Conservation (phyloP, 345 rosid species). For the Eucalyptus virginea region DNA sequence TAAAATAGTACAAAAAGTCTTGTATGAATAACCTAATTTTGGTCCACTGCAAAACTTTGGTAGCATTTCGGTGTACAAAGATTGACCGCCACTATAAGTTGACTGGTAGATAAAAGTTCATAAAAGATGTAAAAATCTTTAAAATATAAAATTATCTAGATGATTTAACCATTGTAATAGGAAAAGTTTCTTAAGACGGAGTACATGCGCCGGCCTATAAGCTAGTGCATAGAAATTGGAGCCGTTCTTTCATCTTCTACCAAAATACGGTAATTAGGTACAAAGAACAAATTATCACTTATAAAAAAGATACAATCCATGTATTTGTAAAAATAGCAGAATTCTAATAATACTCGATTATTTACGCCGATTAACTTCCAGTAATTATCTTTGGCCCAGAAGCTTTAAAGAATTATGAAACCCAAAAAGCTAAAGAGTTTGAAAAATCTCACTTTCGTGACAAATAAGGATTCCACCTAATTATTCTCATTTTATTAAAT, state of each 20-base stretch:
- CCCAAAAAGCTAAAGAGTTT: background rate
- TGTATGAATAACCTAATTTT: background rate
- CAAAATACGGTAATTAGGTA: background rate
- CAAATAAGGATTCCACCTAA: background rate
- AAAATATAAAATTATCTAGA: background rate
- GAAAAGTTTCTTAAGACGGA: background rate
- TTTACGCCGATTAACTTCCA: background rate
- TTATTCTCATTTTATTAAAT: background rate
- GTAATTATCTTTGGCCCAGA: background rate
- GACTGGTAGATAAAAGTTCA: background rate
- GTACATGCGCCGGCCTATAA: background rate
- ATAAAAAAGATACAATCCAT: background rate
- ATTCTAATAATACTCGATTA: background rate
- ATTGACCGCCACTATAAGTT: background rate
- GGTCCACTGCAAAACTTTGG: background rate
- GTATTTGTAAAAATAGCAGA: background rate
- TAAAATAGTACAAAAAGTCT: background rate
- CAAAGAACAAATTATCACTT: background rate
- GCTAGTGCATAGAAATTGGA: background rate
- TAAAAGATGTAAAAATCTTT: background rate
- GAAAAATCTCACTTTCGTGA: background rate
- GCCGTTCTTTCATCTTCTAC: background rate
- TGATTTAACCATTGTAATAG: background rate
- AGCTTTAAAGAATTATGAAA: background rate
- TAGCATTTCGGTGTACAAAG: background rate